Base-by-base conservation (phyloP, 208 protist species). In the Sergeia podlipaevii region DNA sequence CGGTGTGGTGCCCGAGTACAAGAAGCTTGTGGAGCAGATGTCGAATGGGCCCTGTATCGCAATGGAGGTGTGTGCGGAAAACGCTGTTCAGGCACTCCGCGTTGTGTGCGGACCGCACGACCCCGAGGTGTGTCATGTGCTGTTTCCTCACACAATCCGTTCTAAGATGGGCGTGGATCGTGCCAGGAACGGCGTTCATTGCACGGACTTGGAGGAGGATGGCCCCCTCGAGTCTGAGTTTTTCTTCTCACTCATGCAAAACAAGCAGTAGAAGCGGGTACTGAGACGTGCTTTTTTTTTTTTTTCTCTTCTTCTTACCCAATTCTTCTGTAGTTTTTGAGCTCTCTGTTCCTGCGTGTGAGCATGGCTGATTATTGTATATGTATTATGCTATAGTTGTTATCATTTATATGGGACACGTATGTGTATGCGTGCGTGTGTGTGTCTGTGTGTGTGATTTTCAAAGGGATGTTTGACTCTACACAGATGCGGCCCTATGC, bases 121-220 rank as follows among this genome's bases (percentile, higher is more conserved):
- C 67, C 91, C 88, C 13, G 85, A 97, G 23, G 69, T 97, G 10
- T 93, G 91, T 15, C 83, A 91, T 45, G 77, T 81, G 15, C 76
- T 97, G 18, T 93, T 96, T 49, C 96, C 95, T 32, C 72, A 96
- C 47, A 93, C 93, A n/a, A 77, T 98, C 27, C 80, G 96, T 34
- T 90, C 91, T 32, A 78, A 88, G 55, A 97, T 80, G 70, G 95
- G 96, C 37, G 44, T 86, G 17, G 85, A 96, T 63, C 86, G 76
- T 18, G 74, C 91, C 20, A 63, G 80, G 24, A 98, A 97, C 55
- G 88, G 78, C 3, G 83, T 98, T 8, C 97, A 99, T 58, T 97
- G 91, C 72, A 99, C 96, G 18, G 97, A 99, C 65, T 69, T 99
- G 29, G 83, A 95, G 34, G 96, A 98, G 58, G 97, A 99, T 64